A percentile compares a stretch with the other conserved stretches of the same genome.
Evolutionary conservation across 306 rosid species (phyloP).

Genomic region (Mimosa pudica): DNA sequence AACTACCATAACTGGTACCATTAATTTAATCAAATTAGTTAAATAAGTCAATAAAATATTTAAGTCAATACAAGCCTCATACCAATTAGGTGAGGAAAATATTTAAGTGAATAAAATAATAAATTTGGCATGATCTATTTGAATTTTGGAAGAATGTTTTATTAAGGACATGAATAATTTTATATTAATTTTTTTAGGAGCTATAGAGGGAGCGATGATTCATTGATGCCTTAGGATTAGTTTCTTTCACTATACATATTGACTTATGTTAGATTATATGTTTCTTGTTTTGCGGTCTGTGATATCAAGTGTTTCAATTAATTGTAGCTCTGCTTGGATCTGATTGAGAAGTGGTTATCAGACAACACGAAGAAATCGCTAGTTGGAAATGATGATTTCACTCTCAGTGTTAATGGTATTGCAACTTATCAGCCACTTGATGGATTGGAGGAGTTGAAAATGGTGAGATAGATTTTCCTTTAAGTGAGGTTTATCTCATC

Average conservation of each 20-base stretch:
- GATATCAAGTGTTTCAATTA: background rate
- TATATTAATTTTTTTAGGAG: background rate
- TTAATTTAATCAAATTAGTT: too few species aligned
- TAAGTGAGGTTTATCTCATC: background rate
- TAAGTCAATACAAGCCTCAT: too few species aligned
- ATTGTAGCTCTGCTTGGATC: slow-evolving; percentile 77
- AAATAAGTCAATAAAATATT: too few species aligned
- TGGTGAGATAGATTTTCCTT: slow-evolving; percentile 50
- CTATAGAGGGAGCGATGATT: background rate
- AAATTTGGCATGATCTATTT: background rate
- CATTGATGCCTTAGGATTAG: background rate
- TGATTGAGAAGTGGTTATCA: slow-evolving; percentile 79
- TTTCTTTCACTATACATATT: background rate
- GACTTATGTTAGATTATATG: background rate
- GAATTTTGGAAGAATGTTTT: background rate
- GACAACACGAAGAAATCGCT: slow-evolving; percentile 54
- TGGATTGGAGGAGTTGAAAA: slow-evolving; percentile 70
- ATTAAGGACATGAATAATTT: background rate
- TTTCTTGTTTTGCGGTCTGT: background rate
- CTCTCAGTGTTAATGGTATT: slow-evolving; percentile 65
- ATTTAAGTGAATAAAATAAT: background rate
- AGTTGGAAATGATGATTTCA: slow-evolving; percentile 42
- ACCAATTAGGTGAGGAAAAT: too few species aligned
- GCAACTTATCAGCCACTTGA: slow-evolving; percentile 71
- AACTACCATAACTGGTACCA: too few species aligned